Evolutionary conservation across 345 rosid genomes (phyloP).

Genomic region (Brassica nigra): DNA sequence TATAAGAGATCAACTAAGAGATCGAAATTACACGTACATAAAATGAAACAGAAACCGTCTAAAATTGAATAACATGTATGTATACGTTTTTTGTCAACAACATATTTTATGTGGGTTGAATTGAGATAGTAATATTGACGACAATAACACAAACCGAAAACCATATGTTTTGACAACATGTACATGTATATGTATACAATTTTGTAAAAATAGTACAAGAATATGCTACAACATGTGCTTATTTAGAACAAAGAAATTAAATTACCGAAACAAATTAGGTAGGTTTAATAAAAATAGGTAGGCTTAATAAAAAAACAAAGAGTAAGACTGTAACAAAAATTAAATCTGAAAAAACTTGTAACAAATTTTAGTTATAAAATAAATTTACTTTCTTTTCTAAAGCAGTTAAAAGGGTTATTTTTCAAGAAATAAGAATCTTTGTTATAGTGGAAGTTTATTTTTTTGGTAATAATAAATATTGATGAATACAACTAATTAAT

Average conservation of each 20-base stretch:
- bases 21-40: background rate
- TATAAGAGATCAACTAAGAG: background rate
- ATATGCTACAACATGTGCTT: slow-evolving; percentile 2
- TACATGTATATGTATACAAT: background rate
- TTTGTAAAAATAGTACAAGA: background rate
- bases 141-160: background rate
- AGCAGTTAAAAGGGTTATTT: background rate
- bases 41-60: background rate
- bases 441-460: background rate
- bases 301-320: background rate
- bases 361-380: background rate
- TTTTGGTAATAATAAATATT: background rate
- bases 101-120: background rate
- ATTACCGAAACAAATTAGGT: background rate
- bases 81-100: background rate
- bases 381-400: background rate
- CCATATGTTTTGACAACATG: background rate
- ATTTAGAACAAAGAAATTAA: background rate
- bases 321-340: background rate
- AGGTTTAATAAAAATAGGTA: background rate
- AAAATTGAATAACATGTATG: background rate
- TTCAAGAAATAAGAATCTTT: background rate
- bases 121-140: background rate
- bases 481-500: background rate
- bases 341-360: background rate